Percentiles rank a stretch among this genome's conserved stretches.
Evolutionary conservation across 257 asterid genomes (phyloP).

Genomic region (Orobanche coerulescens): DNA sequence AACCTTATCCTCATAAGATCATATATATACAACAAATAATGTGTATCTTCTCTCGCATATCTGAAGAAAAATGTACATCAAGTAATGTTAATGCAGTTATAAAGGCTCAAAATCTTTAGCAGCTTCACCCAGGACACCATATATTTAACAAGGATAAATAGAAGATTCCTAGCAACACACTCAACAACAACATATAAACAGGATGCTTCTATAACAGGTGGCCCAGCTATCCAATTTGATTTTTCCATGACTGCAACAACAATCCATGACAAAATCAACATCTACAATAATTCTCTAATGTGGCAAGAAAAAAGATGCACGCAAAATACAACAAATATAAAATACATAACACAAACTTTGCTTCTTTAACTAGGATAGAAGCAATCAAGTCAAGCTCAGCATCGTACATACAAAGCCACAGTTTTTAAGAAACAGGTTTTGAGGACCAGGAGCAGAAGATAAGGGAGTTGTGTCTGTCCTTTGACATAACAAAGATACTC

Average conservation of each 20-base stretch:
- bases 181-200: neutral
- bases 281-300: neutral
- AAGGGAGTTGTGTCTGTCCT: neutral
- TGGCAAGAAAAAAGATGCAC: neutral
- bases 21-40: constrained; percentile 79
- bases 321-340: no score
- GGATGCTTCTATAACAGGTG: neutral
- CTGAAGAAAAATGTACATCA: constrained; percentile 32
- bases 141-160: neutral
- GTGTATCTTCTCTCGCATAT: constrained; percentile 98
- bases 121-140: constrained; percentile 2
- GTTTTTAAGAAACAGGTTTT: no score
- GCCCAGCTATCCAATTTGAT: neutral
- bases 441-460: neutral
- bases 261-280: neutral
- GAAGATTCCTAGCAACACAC: neutral
- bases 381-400: neutral
- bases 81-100: constrained; percentile 2
- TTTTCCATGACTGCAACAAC: neutral
- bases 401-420: constrained; percentile 3
- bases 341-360: neutral
- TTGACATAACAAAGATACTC: neutral
- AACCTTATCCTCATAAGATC: constrained; percentile 68
- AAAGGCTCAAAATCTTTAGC: constrained; percentile 9
- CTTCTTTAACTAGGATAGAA: constrained; percentile 4